Base-by-base conservation (phyloP, 257 asterid species). In the Nicotiana attenuata region DNA sequence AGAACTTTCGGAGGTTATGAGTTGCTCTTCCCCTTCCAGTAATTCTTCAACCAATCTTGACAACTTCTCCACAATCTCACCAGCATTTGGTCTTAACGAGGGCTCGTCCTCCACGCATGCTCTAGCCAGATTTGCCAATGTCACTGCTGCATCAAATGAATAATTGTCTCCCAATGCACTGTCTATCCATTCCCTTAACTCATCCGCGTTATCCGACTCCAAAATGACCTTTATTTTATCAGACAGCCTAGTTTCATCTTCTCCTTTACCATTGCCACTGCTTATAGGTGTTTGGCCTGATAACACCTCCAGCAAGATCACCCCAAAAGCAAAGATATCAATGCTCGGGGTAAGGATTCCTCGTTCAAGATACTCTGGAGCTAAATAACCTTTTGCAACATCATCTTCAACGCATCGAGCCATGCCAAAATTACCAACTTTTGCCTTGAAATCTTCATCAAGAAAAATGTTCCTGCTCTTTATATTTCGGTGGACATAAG, bases 81-180 rank as follows among this genome's bases (percentile, higher is more conserved):
- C 94, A 1, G 97, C 97, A 79, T 83, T 92, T 55, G 98, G 98
- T 87, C 98, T 86, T 59, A 59, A 80, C 29, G 82, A 53, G 1
- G 89, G 87, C 9, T 94, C 97, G 2, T 93, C 92, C 56, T 93
- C 97, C 65, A 92, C 91, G 71, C 98, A 94, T 13, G 94, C 87
- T 80, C 91, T 85, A 1, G 97, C 98, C 1, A 94, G 82, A 53
- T 91, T 90, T 0, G 97, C 98, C 86, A 94, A 52, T 66, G 82
- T 84, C 13, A 92, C 89, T 2, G 92, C 97, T 17, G 85, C 88
- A 81, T 92, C 94, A 63, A 91, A 88, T 2, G 92, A 86, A 78
- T 92, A 94, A 10, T 60, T 88, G 71, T 94, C 98, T 3, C 96
- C 97, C 69, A 94, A 41, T 4, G 93, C 89, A 59, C 91, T 53